A percentile compares a stretch with the other conserved stretches of the same genome.
phyloP scores from a whole-genome alignment of 2,329 filamentous ascomycete genomes.

The Cladorrhinum sp. region DNA sequence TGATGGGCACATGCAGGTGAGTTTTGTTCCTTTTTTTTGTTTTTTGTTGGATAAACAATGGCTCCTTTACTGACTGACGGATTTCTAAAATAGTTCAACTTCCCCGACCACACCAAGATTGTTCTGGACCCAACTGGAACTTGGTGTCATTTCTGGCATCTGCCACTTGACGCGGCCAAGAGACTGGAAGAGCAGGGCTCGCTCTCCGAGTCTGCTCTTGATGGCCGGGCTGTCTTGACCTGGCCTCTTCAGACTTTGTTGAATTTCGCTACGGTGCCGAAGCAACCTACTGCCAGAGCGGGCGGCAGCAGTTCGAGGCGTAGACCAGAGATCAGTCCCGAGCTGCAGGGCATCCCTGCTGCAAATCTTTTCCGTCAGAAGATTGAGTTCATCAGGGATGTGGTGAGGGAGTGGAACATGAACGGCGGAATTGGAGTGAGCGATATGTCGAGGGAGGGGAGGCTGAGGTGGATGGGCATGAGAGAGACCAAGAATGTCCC shows the following conservation, averaged over 20 bases:
- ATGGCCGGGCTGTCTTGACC: constrained; percentile 67
- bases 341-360: constrained; percentile 61
- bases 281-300: constrained; percentile 39
- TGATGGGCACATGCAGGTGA: constrained; percentile 73
- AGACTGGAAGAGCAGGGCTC: constrained; percentile 62
- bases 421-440: constrained; percentile 69
- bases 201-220: constrained; percentile 67
- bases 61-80: constrained; percentile 33
- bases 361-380: constrained; percentile 73
- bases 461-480: constrained; percentile 57
- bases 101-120: constrained; percentile 84
- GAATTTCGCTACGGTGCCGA: constrained; percentile 56
- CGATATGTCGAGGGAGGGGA: constrained; percentile 51
- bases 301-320: constrained; percentile 46
- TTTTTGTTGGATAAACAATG: too few species aligned
- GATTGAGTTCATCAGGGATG: constrained; percentile 66
- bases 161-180: constrained; percentile 66
- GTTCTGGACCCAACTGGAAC: constrained; percentile 72
- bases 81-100: constrained; percentile 59
- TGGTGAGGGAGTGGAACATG: constrained; percentile 67
- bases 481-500: constrained; percentile 53
- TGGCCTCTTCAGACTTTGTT: constrained; percentile 71
- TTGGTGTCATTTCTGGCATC: constrained; percentile 74
- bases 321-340: constrained; percentile 58
- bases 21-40: constrained; percentile 17